Conservation (phyloP, 768 basidiomycete species). For the Tremella fuciformis region DNA sequence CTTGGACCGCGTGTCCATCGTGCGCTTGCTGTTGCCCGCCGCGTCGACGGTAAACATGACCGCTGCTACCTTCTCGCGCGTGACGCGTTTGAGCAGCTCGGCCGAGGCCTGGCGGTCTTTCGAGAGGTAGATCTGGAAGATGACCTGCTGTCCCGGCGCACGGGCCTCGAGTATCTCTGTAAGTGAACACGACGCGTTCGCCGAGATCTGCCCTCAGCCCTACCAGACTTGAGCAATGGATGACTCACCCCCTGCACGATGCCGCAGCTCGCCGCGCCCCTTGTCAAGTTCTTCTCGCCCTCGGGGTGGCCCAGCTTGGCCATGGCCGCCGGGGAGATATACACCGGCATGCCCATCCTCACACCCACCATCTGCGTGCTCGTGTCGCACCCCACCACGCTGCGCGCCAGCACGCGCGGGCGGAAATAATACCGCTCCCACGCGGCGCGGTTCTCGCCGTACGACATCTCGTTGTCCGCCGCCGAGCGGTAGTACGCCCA, state of each 20-base stretch:
- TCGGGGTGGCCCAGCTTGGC: conserved; percentile 70
- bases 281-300: conserved; percentile 80
- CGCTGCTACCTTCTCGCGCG: conserved; percentile 73
- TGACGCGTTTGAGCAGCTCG: conserved; percentile 67
- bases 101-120: conserved; percentile 65
- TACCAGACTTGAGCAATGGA: not conserved
- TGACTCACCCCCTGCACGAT: conserved; percentile 66
- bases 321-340: conserved; percentile 51
- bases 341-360: conserved; percentile 37
- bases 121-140: conserved; percentile 71
- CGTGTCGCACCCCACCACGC: conserved; percentile 22
- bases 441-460: conserved; percentile 43
- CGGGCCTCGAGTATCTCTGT: conserved; percentile 52
- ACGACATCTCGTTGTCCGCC: not conserved
- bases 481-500: conserved; percentile 54
- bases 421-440: conserved; percentile 51
- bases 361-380: conserved; percentile 45
- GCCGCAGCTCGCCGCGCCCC: conserved; percentile 63
- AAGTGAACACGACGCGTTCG: conserved; percentile 51
- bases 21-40: conserved; percentile 71
- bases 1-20: conserved; percentile 45
- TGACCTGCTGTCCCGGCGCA: conserved; percentile 44
- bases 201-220: conserved; percentile 45
- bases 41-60: conserved; percentile 92
- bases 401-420: conserved; percentile 37